A percentile compares a stretch with the other conserved stretches of the same genome.
Evolutionary conservation across 2,329 filamentous ascomycete species (phyloP).

Genomic region (Xylogone sp.): DNA sequence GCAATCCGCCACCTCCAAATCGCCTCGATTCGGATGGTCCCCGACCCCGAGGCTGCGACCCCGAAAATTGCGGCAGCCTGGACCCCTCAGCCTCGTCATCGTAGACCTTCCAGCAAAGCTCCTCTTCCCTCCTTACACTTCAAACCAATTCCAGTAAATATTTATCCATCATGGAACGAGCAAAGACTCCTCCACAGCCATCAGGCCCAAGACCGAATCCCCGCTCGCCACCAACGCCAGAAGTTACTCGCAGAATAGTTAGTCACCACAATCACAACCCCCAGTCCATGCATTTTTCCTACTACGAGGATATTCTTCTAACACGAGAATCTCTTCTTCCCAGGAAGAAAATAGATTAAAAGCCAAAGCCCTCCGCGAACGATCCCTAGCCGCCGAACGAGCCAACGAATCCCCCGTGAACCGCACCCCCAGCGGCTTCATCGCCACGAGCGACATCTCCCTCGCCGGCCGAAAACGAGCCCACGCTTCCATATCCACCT

Average conservation of each 20-base stretch:
- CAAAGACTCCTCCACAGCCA: conserved; percentile 40
- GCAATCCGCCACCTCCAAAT: background rate
- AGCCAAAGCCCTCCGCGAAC: conserved; percentile 81
- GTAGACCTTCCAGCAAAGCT: background rate
- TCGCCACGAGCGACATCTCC: conserved; percentile 63
- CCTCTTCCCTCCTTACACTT: background rate
- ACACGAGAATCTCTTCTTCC: background rate
- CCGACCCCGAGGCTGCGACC: background rate
- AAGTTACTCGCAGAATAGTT: conserved; percentile 52
- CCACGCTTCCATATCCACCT: conserved; percentile 57
- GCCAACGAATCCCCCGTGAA: conserved; percentile 36
- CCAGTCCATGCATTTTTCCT: background rate
- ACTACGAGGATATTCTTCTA: conserved; percentile 3
- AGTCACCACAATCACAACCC: conserved; percentile 18
- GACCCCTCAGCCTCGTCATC: background rate
- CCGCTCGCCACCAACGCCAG: conserved; percentile 48
- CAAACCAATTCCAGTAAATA: background rate
- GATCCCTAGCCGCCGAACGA: conserved; percentile 61
- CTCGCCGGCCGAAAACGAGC: conserved; percentile 67
- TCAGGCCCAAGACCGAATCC: conserved; percentile 20
- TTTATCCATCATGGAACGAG: conserved; percentile 38
- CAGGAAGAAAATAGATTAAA: conserved; percentile 85
- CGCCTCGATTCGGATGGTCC: background rate
- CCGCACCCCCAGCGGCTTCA: conserved; percentile 63
- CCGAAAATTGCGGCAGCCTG: background rate